Evolutionary conservation across 192 early-diverging fungal species (phyloP).

Genomic region (Backusella liffmaniae): DNA sequence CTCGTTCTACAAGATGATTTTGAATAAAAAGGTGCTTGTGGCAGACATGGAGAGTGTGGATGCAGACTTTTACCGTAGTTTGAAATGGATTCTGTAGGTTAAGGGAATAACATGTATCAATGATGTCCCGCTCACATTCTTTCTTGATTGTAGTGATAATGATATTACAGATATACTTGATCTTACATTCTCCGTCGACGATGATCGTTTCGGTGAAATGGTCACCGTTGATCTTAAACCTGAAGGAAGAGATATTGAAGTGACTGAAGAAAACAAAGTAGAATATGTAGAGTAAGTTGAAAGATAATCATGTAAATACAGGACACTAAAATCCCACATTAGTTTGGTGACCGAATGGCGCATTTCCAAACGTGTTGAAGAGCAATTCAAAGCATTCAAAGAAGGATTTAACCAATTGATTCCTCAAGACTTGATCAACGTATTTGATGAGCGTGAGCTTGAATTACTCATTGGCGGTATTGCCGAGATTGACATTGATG

Average conservation of each 20-base stretch:
- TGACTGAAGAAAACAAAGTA: conserved; percentile 94
- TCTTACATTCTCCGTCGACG: conserved; percentile 89
- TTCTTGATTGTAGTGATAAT: conserved; percentile 64
- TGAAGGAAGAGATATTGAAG: conserved; percentile 85
- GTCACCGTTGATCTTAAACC: conserved; percentile 88
- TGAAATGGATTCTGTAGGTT: conserved; percentile 89
- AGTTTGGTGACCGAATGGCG: conserved; percentile 84
- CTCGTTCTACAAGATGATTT: conserved; percentile 95
- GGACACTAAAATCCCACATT: neutral
- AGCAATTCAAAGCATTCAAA: conserved; percentile 95
- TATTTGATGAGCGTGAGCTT: conserved; percentile 97
- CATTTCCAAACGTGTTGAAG: conserved; percentile 87
- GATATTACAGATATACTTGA: conserved; percentile 86
- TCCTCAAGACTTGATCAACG: conserved; percentile 90
- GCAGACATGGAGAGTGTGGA: conserved; percentile 96
- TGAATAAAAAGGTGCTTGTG: conserved; percentile 84
- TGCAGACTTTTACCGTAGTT: conserved; percentile 84
- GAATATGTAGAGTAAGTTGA: conserved; percentile 82
- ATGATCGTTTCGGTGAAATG: conserved; percentile 89
- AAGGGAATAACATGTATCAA: neutral
- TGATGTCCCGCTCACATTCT: neutral
- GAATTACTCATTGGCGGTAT: conserved; percentile 97
- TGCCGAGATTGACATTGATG: conserved; percentile 94
- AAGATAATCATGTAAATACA: too few species aligned
- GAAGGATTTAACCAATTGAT: conserved; percentile 95